Percentiles rank a stretch among this genome's conserved stretches.
phyloP scores from a whole-genome alignment of 2,329 filamentous ascomycete species.

The Thermoascus crustaceus region DNA sequence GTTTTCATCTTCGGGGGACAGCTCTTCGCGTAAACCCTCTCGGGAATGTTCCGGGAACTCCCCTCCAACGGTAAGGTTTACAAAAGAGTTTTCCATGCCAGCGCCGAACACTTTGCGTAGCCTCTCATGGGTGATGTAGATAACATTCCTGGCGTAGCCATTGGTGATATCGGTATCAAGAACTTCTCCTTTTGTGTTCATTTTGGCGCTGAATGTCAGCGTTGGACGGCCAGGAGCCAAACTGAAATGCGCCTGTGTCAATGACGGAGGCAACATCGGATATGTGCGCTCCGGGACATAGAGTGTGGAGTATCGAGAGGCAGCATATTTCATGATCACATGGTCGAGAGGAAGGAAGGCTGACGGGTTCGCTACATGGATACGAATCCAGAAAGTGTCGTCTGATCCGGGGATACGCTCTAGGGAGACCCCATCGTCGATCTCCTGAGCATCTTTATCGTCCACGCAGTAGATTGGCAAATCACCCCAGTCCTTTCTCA shows the following conservation, averaged over 20 bases:
- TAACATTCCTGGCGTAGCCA: conserved; percentile 48
- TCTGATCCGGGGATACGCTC: conserved; percentile 39
- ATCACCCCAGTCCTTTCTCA: conserved; percentile 51
- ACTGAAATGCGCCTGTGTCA: conserved; percentile 47
- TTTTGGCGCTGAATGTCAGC: conserved; percentile 52
- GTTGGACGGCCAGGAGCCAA: conserved; percentile 46
- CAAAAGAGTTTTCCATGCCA: conserved; percentile 9
- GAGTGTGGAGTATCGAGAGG: conserved; percentile 45
- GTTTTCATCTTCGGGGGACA: conserved; percentile 27
- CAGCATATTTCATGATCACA: conserved; percentile 46
- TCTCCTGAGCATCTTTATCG: conserved; percentile 45
- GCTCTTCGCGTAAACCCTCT: conserved; percentile 16
- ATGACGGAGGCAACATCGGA: conserved; percentile 47
- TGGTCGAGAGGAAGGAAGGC: conserved; percentile 50
- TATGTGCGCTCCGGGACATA: conserved; percentile 48
- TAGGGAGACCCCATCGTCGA: conserved; percentile 56
- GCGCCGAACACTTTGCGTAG: conserved; percentile 32
- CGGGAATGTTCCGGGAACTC: conserved; percentile 14
- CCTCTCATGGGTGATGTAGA: conserved; percentile 42
- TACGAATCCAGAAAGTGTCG: conserved; percentile 49
- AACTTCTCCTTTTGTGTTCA: conserved; percentile 45
- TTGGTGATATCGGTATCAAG: conserved; percentile 47
- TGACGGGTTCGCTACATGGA: conserved; percentile 58
- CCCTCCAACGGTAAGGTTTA: conserved; percentile 25
- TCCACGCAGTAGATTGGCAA: conserved; percentile 55